phyloP scores from a whole-genome alignment of 2,329 filamentous ascomycete genomes.

The Cercospora zeae-maydis region DNA sequence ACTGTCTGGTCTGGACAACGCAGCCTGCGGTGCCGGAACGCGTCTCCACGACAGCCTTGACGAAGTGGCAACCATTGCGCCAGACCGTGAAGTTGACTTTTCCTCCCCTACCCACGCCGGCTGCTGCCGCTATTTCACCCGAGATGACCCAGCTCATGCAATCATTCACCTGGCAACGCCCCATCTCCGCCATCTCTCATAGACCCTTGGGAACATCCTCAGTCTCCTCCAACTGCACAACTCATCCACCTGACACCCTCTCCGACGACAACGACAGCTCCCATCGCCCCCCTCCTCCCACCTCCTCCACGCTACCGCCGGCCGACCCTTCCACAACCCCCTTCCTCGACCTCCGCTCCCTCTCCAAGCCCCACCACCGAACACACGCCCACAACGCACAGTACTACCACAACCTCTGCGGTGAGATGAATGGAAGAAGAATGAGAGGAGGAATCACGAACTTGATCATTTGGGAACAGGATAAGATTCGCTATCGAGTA shows the following conservation, averaged over 20 bases:
- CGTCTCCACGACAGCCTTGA: background rate
- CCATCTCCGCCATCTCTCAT: background rate
- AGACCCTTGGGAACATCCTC: background rate
- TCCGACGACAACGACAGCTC: background rate
- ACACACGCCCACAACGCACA: conserved; percentile 9
- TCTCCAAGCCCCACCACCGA: conserved; percentile 17
- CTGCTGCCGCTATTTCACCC: conserved; percentile 1
- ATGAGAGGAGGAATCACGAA: background rate
- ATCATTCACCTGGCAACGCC: background rate
- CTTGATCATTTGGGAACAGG: no score
- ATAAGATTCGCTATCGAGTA: no score
- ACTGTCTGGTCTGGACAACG: background rate
- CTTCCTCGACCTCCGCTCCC: conserved; percentile 22
- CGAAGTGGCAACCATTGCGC: background rate
- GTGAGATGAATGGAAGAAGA: background rate
- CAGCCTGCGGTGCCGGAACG: background rate
- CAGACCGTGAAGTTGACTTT: background rate
- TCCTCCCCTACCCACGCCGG: background rate
- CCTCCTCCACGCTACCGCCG: conserved; percentile 10
- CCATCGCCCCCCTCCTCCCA: background rate
- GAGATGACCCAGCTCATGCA: background rate
- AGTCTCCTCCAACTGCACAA: background rate
- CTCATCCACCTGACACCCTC: background rate
- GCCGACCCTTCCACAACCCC: conserved; percentile 11
- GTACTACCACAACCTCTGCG: conserved; percentile 13